Percentiles rank a stretch among this genome's conserved stretches.
These are phyloP conservation scores for Clavispora vitiphila DNA, from an alignment of 805 yeast species.

Conservation along the genomic window DNA sequence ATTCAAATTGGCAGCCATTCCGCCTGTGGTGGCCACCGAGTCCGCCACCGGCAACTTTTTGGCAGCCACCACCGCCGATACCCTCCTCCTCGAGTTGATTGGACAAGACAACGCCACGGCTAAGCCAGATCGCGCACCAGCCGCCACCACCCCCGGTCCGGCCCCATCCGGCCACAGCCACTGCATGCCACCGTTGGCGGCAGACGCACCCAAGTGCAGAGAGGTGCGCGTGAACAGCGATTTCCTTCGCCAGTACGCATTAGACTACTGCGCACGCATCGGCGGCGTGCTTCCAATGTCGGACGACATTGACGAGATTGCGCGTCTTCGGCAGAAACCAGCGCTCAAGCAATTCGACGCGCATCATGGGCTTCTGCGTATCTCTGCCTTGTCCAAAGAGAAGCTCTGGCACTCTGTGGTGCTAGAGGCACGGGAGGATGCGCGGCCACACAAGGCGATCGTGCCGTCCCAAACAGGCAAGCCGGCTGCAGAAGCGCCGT, in stretches of 20 bases:
- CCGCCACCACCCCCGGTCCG: no score
- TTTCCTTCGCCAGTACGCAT: conserved; percentile 14
- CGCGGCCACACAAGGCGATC: conserved; percentile 17
- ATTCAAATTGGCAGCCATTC: neutral
- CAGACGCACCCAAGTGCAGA: conserved; percentile 3
- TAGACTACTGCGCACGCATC: conserved; percentile 12
- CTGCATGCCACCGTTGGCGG: neutral
- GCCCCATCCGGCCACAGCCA: neutral
- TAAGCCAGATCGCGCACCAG: neutral
- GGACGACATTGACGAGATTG: conserved; percentile 3
- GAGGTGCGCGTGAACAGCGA: conserved; percentile 14
- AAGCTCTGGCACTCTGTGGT: conserved; percentile 31
- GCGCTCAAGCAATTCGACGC: conserved; percentile 2
- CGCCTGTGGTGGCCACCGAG: neutral
- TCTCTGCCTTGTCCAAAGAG: conserved; percentile 13
- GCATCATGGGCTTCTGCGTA: neutral
- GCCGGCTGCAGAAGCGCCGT: conserved; percentile 22
- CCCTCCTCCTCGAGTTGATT: neutral
- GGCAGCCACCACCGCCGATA: neutral
- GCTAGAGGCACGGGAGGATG: conserved; percentile 47
- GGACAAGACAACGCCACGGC: neutral
- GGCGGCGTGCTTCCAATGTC: conserved; percentile 5
- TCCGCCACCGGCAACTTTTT: neutral
- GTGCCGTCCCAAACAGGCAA: conserved; percentile 20
- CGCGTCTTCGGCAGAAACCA: conserved; percentile 4